Base-by-base conservation (phyloP, 352 stramenopile genomes). In the Pythium coloratum region DNA sequence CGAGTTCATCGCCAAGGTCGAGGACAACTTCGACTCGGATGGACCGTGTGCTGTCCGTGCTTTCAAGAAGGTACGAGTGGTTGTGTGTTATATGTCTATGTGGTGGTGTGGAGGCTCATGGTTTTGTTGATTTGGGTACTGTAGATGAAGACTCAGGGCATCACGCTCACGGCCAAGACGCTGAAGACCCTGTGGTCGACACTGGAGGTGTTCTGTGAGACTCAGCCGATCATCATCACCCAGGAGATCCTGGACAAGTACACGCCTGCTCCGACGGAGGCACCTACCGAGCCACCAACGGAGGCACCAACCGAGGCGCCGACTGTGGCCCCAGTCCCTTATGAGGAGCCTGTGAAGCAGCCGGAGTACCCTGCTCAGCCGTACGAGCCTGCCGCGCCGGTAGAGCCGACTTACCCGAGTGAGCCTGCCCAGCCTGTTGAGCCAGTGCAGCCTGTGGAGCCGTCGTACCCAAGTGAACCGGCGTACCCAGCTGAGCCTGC, bases 11-110 rank as follows among this genome's bases (percentile, higher is more conserved):
- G 10, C 51, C 18, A 70, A 82, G 32, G 38, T 90, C 6, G 54
- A 88, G 13, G 60, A 40, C 6, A 90, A 88, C 56, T 78, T 77
- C 34, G 32, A 73, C 4, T 47, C 50, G 18, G 79, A 87, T 20
- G 67, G 66, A 26, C 26, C 50, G 0, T 89, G 79, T 34, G 65
- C 72, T n/a, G 55, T 80, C 40, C 67, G 63, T 13, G 77, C 79
- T 1, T 85, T 86, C 72, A 69, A 70, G 40, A 40, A 58, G 59
- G 73, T 89, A 73, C 18, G 71, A 71, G n/a, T 38, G 20, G 20
- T 9, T 50, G 26, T 18, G 24, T 14, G 6, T 18, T 20, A 6
- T 55, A 14, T 26, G 3, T 33, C 2, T 34, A 36, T 20, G 20
- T 55, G 24, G 8, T 38, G 7, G 0, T n/a, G n/a, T 26, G 6